Evolutionary conservation across 75 land plant genomes (phyloP).

Genomic region (Pinus albicaulis): DNA sequence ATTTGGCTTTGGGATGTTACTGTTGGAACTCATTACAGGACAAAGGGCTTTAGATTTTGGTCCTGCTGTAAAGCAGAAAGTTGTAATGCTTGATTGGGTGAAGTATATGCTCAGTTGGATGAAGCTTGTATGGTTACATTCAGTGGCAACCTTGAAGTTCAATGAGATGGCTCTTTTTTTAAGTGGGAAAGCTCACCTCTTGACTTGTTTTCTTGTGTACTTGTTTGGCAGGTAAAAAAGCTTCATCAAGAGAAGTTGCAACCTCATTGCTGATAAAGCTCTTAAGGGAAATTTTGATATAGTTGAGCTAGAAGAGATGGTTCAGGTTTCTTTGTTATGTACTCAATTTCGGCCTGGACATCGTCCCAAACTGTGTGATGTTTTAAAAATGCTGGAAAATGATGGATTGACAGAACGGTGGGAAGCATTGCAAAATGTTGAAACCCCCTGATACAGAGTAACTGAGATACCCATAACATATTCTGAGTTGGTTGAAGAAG

Average conservation of each 20-base stretch:
- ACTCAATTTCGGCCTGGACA: conserved; percentile 56
- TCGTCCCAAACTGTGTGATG: conserved; percentile 61
- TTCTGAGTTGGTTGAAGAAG: conserved; percentile 58
- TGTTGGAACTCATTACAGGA: conserved; percentile 84
- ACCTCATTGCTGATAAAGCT: conserved; percentile 53
- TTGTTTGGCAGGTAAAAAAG: conserved; percentile 49
- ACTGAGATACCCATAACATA: conserved; percentile 12
- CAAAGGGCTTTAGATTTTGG: conserved; percentile 62
- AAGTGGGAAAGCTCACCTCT: background rate
- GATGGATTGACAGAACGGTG: conserved; percentile 78
- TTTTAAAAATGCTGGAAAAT: conserved; percentile 74
- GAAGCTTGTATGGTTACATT: background rate
- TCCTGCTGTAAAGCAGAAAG: conserved; percentile 64
- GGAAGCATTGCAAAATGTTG: conserved; percentile 59
- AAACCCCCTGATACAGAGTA: background rate
- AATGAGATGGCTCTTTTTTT: background rate
- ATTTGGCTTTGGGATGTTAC: conserved; percentile 79
- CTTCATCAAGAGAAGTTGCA: conserved; percentile 60
- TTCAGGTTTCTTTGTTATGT: conserved; percentile 66
- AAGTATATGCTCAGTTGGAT: conserved; percentile 6
- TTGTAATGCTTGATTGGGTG: conserved; percentile 73
- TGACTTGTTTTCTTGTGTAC: background rate
- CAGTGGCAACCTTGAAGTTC: background rate
- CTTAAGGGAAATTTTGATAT: conserved; percentile 47
- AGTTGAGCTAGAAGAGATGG: conserved; percentile 60